phyloP scores from a whole-genome alignment of 2,329 filamentous ascomycete species.

The Penicillium sp. region DNA sequence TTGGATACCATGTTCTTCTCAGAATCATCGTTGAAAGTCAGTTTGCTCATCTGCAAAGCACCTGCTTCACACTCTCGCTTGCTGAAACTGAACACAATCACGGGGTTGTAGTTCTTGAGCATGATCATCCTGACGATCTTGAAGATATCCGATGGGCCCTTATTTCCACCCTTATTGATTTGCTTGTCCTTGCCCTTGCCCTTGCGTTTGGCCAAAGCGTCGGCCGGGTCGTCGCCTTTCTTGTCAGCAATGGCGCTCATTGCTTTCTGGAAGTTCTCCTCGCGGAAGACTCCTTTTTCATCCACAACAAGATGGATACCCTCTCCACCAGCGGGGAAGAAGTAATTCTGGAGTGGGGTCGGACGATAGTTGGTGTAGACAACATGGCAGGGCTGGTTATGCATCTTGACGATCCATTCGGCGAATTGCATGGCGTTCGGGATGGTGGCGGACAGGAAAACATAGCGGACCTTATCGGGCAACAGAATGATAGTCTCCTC shows the following conservation, averaged over 20 bases:
- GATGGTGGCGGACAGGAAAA: slow-evolving; percentile 96
- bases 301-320: slow-evolving; percentile 94
- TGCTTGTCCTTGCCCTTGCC: slow-evolving; percentile 92
- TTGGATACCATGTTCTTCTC: slow-evolving; percentile 93
- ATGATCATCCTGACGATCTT: slow-evolving; percentile 99
- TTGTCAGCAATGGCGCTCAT: slow-evolving; percentile 88
- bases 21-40: slow-evolving; percentile 94
- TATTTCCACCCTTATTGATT: slow-evolving; percentile 77
- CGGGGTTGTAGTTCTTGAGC: slow-evolving; percentile 93
- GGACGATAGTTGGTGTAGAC: slow-evolving; percentile 98
- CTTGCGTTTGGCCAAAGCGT: slow-evolving; percentile 75
- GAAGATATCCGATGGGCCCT: slow-evolving; percentile 78
- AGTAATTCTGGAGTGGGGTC: slow-evolving; percentile 95
- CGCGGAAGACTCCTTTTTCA: slow-evolving; percentile 92
- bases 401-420: slow-evolving; percentile 98
- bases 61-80: slow-evolving; percentile 94
- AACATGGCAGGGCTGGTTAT: slow-evolving; percentile 96
- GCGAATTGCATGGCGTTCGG: slow-evolving; percentile 99
- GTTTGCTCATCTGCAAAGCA: slow-evolving; percentile 78
- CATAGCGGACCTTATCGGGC: slow-evolving; percentile 97
- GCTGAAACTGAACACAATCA: slow-evolving; percentile 99
- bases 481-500: slow-evolving; percentile 98
- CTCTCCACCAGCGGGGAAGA: slow-evolving; percentile 88
- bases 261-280: slow-evolving; percentile 95
- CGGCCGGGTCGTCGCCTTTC: slow-evolving; percentile 78